phyloP scores from a whole-genome alignment of 225 moss, liverwort and hornwort genomes.

The Anthoceros angustus region DNA sequence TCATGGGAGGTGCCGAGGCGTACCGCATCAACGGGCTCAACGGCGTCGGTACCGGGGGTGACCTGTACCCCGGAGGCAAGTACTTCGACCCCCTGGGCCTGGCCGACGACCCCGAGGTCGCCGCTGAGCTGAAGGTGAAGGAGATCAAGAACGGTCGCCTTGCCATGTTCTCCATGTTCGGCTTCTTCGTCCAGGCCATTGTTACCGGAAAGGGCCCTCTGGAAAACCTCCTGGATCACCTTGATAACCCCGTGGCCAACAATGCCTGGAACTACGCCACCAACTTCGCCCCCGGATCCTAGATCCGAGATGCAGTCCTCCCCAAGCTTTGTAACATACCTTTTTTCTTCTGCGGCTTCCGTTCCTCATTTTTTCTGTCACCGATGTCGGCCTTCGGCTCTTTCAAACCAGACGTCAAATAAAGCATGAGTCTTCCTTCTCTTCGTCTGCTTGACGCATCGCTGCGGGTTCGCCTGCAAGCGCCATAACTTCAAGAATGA shows the following conservation, averaged over 20 bases:
- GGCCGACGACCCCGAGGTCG: background rate
- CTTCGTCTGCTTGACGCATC: too few species aligned
- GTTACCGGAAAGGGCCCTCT: background rate
- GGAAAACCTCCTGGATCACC: conserved; percentile 3
- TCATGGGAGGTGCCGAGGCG: background rate
- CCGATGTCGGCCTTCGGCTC: background rate
- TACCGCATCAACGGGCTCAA: conserved; percentile 1
- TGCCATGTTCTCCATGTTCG: conserved; percentile 1
- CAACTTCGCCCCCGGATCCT: background rate
- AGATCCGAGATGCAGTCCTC: background rate
- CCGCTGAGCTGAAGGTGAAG: background rate
- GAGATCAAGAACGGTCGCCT: conserved; percentile 2
- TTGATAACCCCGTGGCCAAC: background rate
- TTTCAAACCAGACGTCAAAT: background rate
- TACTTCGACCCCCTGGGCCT: background rate
- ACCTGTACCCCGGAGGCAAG: background rate
- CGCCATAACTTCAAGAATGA: too few species aligned
- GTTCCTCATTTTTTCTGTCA: background rate
- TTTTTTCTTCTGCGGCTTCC: background rate
- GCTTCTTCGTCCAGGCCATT: conserved; percentile 2
- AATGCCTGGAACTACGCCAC: background rate
- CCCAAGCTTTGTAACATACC: background rate
- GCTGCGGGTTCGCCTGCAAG: too few species aligned
- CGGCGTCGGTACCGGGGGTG: background rate
- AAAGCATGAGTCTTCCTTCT: too few species aligned